Base-by-base conservation (phyloP, 768 basidiomycete species). In the Termitomyces sp. region DNA sequence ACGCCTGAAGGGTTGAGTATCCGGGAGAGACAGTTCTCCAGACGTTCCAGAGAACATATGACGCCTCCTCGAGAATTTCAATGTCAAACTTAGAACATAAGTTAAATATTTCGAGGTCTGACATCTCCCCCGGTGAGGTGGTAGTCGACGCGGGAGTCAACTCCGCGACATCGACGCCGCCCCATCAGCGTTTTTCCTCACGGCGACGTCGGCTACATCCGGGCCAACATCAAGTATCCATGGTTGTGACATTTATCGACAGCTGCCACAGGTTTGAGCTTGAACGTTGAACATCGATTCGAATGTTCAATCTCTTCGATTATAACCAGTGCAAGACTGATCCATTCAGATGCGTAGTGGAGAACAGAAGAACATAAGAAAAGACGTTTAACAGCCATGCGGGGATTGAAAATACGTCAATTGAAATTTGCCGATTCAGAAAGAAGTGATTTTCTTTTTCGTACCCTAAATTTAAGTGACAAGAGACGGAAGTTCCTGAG, bases 11-110 rank as follows among this genome's bases (percentile, higher is more conserved):
- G 3, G 67, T 67, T 17, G 72, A 65, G 52, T 68, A 71, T 40
- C 51, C 56, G 1, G 69, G 61, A 50, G 67, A 59, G 41, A 61
- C 64, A 43, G 65, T 61, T 48, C 64, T 68, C 72, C 74, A 76
- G 45, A 77, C 66, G 53, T 68, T 62, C 73, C 75, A 76, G 17
- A 78, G 67, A 28, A 76, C 59, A 51, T 68, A 69, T 0, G 73
- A 73, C 1, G 76, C 76, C 56, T 76, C 75, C 63, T 76, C 75
- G 5, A 66, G 65, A 21, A 72, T 62, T 19, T 72, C 60, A 16
- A 73, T 61, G 65, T 76, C 66, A 63, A 74, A 73, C 60, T 69
- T 74, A 4, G 71, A 67, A 47, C 66, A 60, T n/a, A 57, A 53
- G 14, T 62, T 50, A 45, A 64, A 59, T 27, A 75, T 70, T 53